Conservation (phyloP, 345 rosid genomes). For the Geranium brycei region DNA sequence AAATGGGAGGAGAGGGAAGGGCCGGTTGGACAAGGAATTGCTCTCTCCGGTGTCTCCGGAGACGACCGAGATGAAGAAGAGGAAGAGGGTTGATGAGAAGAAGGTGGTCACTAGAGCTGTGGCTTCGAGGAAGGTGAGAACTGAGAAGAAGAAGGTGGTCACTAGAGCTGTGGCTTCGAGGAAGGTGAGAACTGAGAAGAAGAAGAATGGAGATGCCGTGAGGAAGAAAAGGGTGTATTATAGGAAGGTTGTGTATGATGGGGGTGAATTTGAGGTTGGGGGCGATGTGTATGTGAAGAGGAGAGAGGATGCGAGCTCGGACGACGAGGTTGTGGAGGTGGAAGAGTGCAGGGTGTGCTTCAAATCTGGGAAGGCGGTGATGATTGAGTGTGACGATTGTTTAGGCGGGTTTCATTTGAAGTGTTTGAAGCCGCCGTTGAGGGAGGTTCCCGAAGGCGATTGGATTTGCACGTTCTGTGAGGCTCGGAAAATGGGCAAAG, state of each 20-base stretch:
- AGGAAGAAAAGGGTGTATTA: conserved; percentile 38
- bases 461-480: conserved; percentile 78
- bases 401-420: conserved; percentile 85
- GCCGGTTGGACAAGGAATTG: conserved; percentile 4
- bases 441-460: conserved; percentile 71
- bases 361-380: conserved; percentile 38
- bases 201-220: conserved; percentile 4
- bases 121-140: conserved; percentile 2
- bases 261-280: conserved; percentile 55
- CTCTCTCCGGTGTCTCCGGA: conserved; percentile 49
- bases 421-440: conserved; percentile 72
- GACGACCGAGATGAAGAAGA: conserved; percentile 34
- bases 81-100: conserved; percentile 15
- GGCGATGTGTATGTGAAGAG: conserved; percentile 79
- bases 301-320: conserved; percentile 59
- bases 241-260: conserved; percentile 60
- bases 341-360: conserved; percentile 85
- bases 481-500: conserved; percentile 37
- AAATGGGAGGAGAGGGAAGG: conserved; percentile 9
- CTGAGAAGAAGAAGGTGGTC: conserved; percentile 11
- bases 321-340: conserved; percentile 48
- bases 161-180: conserved; percentile 4
- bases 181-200: conserved; percentile 9
- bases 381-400: conserved; percentile 90
- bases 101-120: conserved; percentile 5